phyloP scores from a whole-genome alignment of 1,139 yeast species.

The Pichia kudriavzevii region DNA sequence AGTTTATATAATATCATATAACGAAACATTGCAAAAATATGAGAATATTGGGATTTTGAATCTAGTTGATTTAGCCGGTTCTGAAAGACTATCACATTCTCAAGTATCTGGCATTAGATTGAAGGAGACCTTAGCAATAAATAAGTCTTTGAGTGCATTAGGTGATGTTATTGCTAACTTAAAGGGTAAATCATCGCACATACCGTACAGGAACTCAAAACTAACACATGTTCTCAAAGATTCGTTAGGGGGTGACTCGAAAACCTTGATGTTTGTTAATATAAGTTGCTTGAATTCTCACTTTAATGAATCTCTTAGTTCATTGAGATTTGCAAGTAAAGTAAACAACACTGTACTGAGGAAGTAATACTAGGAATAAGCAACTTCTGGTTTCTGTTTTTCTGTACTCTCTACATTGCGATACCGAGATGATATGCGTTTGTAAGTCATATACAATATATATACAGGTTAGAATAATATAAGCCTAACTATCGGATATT shows the following conservation, averaged over 20 bases:
- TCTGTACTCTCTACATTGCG: too few species aligned
- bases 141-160: conserved; percentile 77
- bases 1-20: conserved; percentile 35
- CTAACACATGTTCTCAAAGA: conserved; percentile 78
- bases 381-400: too few species aligned
- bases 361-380: neutral
- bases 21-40: neutral
- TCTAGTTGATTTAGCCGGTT: conserved; percentile 84
- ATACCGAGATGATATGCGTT: neutral
- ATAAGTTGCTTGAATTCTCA: conserved; percentile 62
- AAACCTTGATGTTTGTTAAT: conserved; percentile 90
- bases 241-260: conserved; percentile 79
- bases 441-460: conserved; percentile 1
- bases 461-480: conserved; percentile 1
- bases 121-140: conserved; percentile 83
- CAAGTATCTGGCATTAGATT: conserved; percentile 76
- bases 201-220: conserved; percentile 51
- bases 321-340: conserved; percentile 83
- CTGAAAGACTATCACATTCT: conserved; percentile 74
- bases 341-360: conserved; percentile 48
- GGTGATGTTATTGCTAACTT: conserved; percentile 88
- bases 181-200: conserved; percentile 31
- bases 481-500: conserved; percentile 2
- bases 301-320: conserved; percentile 71
- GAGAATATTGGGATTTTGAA: conserved; percentile 54